Conservation (phyloP, 1,139 yeast genomes). For the Kodamaea arcana region DNA sequence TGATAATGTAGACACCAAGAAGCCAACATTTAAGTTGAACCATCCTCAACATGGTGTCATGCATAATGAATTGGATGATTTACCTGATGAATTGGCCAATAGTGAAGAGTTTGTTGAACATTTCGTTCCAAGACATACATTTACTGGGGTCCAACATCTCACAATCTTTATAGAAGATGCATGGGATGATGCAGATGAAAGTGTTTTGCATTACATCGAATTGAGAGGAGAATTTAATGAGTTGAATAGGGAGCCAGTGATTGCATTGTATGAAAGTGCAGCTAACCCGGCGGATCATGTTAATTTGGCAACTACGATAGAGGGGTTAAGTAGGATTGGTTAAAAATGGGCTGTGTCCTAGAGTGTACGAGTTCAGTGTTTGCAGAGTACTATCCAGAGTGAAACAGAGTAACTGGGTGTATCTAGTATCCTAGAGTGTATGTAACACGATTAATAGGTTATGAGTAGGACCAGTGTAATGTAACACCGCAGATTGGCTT, state of each 20-base stretch:
- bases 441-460: no score
- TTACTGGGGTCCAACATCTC: slow-evolving; percentile 66
- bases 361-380: no score
- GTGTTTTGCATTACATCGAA: slow-evolving; percentile 67
- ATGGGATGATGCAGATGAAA: slow-evolving; percentile 36
- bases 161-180: slow-evolving; percentile 66
- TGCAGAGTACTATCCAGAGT: no score
- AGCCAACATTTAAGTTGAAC: slow-evolving; percentile 49
- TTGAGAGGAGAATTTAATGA: slow-evolving; percentile 75
- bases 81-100: slow-evolving; percentile 27
- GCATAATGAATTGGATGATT: slow-evolving; percentile 32
- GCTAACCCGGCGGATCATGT: slow-evolving; percentile 91
- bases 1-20: slow-evolving; percentile 48
- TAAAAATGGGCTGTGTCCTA: no score
- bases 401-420: no score
- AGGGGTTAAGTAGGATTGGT: slow-evolving; percentile 5
- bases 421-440: no score
- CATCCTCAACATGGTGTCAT: slow-evolving; percentile 62
- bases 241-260: slow-evolving; percentile 61
- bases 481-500: no score
- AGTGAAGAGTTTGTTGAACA: slow-evolving; percentile 74
- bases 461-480: no score
- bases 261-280: slow-evolving; percentile 80
- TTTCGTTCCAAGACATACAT: slow-evolving; percentile 67
- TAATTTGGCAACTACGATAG: slow-evolving; percentile 22